Conservation (phyloP, 805 yeast genomes). For the Phaffomyces opuntiae region DNA sequence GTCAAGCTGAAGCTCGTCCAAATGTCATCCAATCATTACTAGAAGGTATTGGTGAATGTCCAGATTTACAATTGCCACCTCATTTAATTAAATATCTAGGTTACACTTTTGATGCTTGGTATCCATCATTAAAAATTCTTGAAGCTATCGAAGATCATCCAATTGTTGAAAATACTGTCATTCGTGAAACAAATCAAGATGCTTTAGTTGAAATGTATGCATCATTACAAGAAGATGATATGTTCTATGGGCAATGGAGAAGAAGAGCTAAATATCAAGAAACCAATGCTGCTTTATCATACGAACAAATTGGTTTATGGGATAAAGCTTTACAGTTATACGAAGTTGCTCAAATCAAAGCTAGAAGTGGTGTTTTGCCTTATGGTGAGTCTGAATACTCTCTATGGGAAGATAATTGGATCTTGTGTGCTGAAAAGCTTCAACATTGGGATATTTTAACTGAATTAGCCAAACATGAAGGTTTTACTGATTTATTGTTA, state of each 20-base stretch:
- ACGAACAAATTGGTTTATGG: slow-evolving; percentile 94
- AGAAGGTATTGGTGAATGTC: slow-evolving; percentile 74
- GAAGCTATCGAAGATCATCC: slow-evolving; percentile 63
- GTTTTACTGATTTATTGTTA: slow-evolving; percentile 87
- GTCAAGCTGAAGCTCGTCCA: slow-evolving; percentile 81
- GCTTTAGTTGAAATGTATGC: slow-evolving; percentile 88
- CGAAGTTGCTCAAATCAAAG: slow-evolving; percentile 94
- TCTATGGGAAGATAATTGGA: slow-evolving; percentile 99
- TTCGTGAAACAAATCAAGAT: slow-evolving; percentile 80
- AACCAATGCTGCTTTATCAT: slow-evolving; percentile 87
- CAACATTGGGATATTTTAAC: slow-evolving; percentile 98
- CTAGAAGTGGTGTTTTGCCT: slow-evolving; percentile 90
- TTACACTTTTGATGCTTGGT: slow-evolving; percentile 84
- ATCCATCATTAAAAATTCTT: slow-evolving; percentile 75
- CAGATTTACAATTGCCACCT: slow-evolving; percentile 80
- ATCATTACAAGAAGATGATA: slow-evolving; percentile 84
- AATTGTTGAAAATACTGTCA: slow-evolving; percentile 59
- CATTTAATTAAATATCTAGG: slow-evolving; percentile 87
- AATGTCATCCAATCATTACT: slow-evolving; percentile 81
- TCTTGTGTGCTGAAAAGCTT: slow-evolving; percentile 88
- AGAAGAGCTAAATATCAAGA: slow-evolving; percentile 91
- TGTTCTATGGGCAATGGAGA: slow-evolving; percentile 98
- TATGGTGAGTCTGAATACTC: slow-evolving; percentile 93
- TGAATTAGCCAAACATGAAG: slow-evolving; percentile 95
- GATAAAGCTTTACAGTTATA: slow-evolving; percentile 88